Evolutionary conservation across 257 asterid species (phyloP).

Genomic region (Nemophila menziesii): DNA sequence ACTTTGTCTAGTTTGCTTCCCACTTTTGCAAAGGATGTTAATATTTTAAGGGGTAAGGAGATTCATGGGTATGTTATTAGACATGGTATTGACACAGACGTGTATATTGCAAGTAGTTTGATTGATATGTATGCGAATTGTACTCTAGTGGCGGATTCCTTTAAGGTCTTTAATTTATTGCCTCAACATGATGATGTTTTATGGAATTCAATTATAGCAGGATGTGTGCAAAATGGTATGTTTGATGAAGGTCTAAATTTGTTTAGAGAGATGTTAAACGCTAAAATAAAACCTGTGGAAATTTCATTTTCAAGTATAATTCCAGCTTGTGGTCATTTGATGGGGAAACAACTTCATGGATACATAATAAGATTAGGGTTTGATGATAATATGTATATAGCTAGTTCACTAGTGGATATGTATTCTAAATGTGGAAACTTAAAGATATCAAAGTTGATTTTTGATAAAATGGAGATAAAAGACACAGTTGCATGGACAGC

Average conservation of each 20-base stretch:
- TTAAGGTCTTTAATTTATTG: conserved; percentile 34
- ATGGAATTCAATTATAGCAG: conserved; percentile 78
- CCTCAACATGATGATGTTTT: conserved; percentile 56
- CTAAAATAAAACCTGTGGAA: conserved; percentile 48
- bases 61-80: conserved; percentile 68
- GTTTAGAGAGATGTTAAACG: conserved; percentile 64
- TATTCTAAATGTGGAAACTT: conserved; percentile 85
- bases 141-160: conserved; percentile 49
- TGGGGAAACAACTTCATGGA: conserved; percentile 87
- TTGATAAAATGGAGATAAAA: conserved; percentile 47
- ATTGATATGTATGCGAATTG: conserved; percentile 88
- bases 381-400: conserved; percentile 46
- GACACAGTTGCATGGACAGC: conserved; percentile 81
- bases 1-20: conserved; percentile 76
- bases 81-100: conserved; percentile 51
- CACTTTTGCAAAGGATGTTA: conserved; percentile 33
- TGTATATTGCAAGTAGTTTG: conserved; percentile 68
- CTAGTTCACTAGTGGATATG: conserved; percentile 83
- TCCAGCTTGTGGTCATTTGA: conserved; percentile 81
- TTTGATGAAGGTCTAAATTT: conserved; percentile 56
- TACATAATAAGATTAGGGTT: conserved; percentile 48
- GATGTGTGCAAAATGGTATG: conserved; percentile 67
- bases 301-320: conserved; percentile 75
- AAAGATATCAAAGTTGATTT: conserved; percentile 44
- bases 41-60: conserved; percentile 70